phyloP scores from a whole-genome alignment of 176 grass and related monocot species.

The Oryza rufipogon region DNA sequence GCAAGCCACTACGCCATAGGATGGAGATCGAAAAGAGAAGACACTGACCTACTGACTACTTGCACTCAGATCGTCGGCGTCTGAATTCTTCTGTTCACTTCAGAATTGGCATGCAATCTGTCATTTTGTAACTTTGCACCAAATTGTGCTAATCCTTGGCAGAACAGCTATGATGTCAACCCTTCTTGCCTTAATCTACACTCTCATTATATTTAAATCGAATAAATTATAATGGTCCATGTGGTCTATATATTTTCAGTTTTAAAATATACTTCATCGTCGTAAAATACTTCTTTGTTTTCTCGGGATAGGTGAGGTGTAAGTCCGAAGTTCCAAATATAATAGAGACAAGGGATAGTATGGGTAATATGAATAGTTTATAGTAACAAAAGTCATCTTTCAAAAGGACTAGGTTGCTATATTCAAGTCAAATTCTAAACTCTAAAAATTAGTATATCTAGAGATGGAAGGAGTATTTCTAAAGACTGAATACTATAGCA shows the following conservation, averaged over 20 bases:
- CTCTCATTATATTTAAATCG: neutral
- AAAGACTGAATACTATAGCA: too few species aligned
- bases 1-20: neutral
- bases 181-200: neutral
- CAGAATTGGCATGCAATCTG: neutral
- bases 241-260: neutral
- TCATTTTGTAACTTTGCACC: neutral
- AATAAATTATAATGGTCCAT: neutral
- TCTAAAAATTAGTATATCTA: too few species aligned
- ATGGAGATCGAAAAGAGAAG: neutral
- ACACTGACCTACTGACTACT: neutral
- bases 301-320: too few species aligned
- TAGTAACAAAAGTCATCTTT: too few species aligned
- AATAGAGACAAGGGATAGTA: too few species aligned
- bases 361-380: too few species aligned
- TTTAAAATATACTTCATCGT: neutral
- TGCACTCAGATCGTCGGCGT: neutral
- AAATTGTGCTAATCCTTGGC: neutral
- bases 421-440: too few species aligned
- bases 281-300: too few species aligned
- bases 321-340: too few species aligned
- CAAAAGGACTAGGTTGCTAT: too few species aligned
- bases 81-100: neutral
- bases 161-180: neutral
- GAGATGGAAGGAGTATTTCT: too few species aligned